Evolutionary conservation across 768 basidiomycete genomes (phyloP), one percentile per base, ranked within the genome.

Genomic region (Crepidotus variabilis): DNA sequence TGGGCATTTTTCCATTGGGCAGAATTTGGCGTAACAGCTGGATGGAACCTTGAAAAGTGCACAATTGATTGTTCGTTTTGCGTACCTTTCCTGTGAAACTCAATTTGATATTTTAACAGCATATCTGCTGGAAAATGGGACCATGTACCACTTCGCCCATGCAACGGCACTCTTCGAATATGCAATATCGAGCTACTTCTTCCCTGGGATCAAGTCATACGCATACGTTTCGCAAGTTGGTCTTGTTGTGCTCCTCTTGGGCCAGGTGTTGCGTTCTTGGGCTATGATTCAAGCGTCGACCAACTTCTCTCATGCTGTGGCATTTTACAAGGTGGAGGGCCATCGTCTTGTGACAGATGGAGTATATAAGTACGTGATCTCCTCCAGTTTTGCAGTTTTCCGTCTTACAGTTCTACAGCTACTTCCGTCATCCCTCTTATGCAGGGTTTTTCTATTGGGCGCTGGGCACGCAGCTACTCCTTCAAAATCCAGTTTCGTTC

Each of bases 361-460:
- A 14, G 78, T 99, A 52, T 99, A 98, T 63, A 78, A 82, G 90
- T 97, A 67, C 69, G 87, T 77, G 23, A 21, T 49, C 8, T 14
- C 33, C 6, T 36, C 35, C 50, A 47, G 23, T 28, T 11, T 49
- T 34, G 16, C 22, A 22, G 54, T 45, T 24, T 16, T 0, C 2
- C 32, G 35, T 23, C 51, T 36, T 39, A 22, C 60, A 21, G 57
- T 51, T 0, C 55, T 22, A 22, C 54, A 93, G 92, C 6, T 90
- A 84, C 83, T 88, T 86, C 58, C 85, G 97, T 13, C 97, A 99
- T 71, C 97, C 97, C 10, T 97, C 96, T 0, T 99, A 99, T 63
- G 84, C 92, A 1, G 97, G 95, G 1, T 99, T 98, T 76, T 96
- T 91, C 71, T 98, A 96, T 70, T 98, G 97, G 97, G 94, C 94